Evolutionary conservation across 1,139 yeast species (phyloP), one percentile per base, ranked within the genome.

Genomic region (Sugiyamaella castrensis): DNA sequence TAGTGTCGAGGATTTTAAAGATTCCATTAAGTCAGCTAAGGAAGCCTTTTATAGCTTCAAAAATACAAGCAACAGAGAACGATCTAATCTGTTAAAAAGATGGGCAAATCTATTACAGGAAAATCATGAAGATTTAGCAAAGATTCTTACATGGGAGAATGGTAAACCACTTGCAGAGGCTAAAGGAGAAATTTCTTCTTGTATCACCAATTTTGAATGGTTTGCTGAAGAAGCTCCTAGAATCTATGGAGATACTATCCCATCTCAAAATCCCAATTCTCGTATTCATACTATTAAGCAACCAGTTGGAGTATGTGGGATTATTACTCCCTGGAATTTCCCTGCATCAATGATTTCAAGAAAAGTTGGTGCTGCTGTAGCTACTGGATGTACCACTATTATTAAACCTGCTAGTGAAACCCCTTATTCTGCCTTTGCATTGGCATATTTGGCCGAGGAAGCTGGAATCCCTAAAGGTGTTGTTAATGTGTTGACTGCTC

Each of bases 321-420:
- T 91, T 53, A 74, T 91, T 59, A 87, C 96, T 4, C 98, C 98
- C 15, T 91, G 97, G 97, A 91, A 91, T 68, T 91, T 91, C 71
- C 98, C 98, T 13, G 75, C 84, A 46, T 95, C 96, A 5, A 91
- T 91, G 98, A 87, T 91, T 54, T 81, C 96, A 1, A 77, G 98
- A 59, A 91, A 91, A 67, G 77, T 86, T 44, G 96, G 88, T 28
- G 96, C 97, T 28, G 96, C 96, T 1, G 62, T 88, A 16, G 96
- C 97, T 13, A 91, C 94, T 8, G 98, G 98, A 1, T 91, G 97
- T 69, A 84, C 98, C 1, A 75, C 87, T 2, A 91, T 91, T 10
- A 75, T 91, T 53, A 91, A 89, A 69, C 97, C 98, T 2, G 97
- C 95, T 35, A 73, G 82, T 4, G 95, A 87, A 64, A 91, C 98